Evolutionary conservation across 2,329 filamentous ascomycete species (phyloP).

Genomic region (Paecilomyces fulvus): DNA sequence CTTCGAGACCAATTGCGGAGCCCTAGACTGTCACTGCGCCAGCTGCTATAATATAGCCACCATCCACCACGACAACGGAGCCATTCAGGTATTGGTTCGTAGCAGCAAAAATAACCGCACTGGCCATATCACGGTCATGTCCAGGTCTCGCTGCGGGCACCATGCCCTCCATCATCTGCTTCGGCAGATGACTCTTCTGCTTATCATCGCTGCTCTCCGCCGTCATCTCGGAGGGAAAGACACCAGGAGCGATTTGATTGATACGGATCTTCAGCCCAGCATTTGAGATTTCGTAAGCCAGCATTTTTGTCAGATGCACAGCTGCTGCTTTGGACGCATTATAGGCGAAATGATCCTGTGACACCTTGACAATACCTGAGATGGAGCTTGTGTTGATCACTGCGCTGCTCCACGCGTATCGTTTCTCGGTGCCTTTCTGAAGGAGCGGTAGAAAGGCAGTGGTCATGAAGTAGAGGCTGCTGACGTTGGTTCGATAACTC

Average conservation of each 20-base stretch:
- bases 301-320: slow-evolving; percentile 63
- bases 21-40: slow-evolving; percentile 9
- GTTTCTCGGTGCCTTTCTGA: slow-evolving; percentile 55
- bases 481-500: slow-evolving; percentile 67
- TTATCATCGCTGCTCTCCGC: slow-evolving; percentile 48
- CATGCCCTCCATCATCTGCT: slow-evolving; percentile 54
- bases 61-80: slow-evolving; percentile 45
- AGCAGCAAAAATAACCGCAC: slow-evolving; percentile 47
- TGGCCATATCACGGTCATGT: slow-evolving; percentile 60
- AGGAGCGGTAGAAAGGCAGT: slow-evolving; percentile 64
- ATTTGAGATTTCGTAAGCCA: slow-evolving; percentile 57
- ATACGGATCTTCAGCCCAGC: slow-evolving; percentile 51
- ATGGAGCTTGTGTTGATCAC: slow-evolving; percentile 70
- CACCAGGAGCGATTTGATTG: slow-evolving; percentile 60
- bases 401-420: slow-evolving; percentile 47
- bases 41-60: slow-evolving; percentile 39
- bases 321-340: slow-evolving; percentile 71
- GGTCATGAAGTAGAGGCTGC: slow-evolving; percentile 64
- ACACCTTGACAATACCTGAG: slow-evolving; percentile 61
- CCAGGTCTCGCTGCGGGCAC: slow-evolving; percentile 54
- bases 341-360: slow-evolving; percentile 69
- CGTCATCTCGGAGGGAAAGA: slow-evolving; percentile 63
- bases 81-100: slow-evolving; percentile 47
- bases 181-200: slow-evolving; percentile 53
- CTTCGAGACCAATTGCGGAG: neutral